These are phyloP conservation scores for Bretschneidera sinensis DNA, from an alignment of 345 rosid species.

Conservation along the genomic window DNA sequence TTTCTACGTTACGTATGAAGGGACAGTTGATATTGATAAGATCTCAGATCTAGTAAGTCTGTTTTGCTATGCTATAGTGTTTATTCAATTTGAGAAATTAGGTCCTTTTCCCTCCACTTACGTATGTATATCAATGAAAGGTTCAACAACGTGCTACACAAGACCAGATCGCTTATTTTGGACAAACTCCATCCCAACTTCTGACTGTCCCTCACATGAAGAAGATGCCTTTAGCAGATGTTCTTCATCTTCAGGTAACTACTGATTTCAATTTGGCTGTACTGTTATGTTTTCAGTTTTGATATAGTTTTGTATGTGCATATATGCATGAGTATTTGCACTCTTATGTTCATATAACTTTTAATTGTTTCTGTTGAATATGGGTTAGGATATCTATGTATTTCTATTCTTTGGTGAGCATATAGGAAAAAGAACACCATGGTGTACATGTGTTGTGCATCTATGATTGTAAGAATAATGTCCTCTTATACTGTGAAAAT, in stretches of 20 bases:
- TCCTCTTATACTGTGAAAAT: no score
- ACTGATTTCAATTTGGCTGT: not conserved
- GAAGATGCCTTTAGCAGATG: constrained; percentile 72
- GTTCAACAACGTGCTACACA: constrained; percentile 88
- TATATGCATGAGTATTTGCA: no score
- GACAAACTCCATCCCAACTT: constrained; percentile 98
- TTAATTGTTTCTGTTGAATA: no score
- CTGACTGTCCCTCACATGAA: constrained; percentile 81
- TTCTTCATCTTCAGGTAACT: constrained; percentile 84
- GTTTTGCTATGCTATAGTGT: constrained; percentile 13
- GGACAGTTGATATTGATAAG: constrained; percentile 86
- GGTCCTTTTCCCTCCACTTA: constrained; percentile 12
- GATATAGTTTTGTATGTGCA: no score
- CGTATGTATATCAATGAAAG: constrained; percentile 34
- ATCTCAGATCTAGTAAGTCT: constrained; percentile 80
- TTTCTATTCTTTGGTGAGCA: no score
- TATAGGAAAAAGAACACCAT: no score
- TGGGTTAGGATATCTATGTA: no score
- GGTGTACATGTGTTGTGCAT: no score
- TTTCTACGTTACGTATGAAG: constrained; percentile 97
- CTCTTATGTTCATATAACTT: no score
- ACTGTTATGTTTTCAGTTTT: no score
- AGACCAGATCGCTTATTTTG: constrained; percentile 99
- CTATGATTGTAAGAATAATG: no score
- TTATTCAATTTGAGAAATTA: constrained; percentile 14